phyloP scores from a whole-genome alignment of 371 early-diverging fungal genomes.

The Polyrhizophydium stewartii region DNA sequence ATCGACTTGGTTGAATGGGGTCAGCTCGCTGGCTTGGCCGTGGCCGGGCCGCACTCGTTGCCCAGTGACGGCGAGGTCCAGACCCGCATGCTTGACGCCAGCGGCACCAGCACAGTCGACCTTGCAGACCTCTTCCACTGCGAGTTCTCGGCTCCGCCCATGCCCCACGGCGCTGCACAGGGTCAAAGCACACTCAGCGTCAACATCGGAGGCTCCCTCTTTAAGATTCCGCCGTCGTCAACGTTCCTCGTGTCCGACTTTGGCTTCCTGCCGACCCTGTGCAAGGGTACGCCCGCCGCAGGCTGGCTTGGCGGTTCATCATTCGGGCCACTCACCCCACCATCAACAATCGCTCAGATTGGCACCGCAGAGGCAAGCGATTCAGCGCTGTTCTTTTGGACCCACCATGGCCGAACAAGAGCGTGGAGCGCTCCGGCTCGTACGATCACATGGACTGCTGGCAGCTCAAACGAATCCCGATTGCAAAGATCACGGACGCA shows the following conservation, averaged over 20 bases:
- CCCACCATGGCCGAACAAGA: conserved; percentile 74
- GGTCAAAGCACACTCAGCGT: not conserved
- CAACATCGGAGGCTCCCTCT: not conserved
- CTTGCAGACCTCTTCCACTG: conserved; percentile 4
- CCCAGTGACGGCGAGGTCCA: not conserved
- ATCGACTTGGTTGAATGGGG: not conserved
- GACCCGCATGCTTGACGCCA: not conserved
- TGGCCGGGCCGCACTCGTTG: not conserved
- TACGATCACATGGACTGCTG: conserved; percentile 63
- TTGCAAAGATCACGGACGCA: conserved; percentile 33
- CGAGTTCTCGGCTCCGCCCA: conserved; percentile 2
- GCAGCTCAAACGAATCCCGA: conserved; percentile 60
- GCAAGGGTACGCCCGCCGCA: not conserved
- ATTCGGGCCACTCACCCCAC: not conserved
- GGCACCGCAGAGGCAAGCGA: not conserved
- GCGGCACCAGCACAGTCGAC: not conserved
- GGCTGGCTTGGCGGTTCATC: no score
- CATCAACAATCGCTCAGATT: not conserved
- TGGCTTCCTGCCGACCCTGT: not conserved
- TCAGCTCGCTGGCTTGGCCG: not conserved
- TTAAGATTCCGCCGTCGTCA: conserved; percentile 19
- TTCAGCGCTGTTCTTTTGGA: conserved; percentile 68
- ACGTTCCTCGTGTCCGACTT: conserved; percentile 32
- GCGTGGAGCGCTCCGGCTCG: conserved; percentile 31
- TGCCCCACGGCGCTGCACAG: no score